These are phyloP conservation scores for Termitomyces sp. DNA, from an alignment of 768 basidiomycete genomes.

Conservation along the genomic window DNA sequence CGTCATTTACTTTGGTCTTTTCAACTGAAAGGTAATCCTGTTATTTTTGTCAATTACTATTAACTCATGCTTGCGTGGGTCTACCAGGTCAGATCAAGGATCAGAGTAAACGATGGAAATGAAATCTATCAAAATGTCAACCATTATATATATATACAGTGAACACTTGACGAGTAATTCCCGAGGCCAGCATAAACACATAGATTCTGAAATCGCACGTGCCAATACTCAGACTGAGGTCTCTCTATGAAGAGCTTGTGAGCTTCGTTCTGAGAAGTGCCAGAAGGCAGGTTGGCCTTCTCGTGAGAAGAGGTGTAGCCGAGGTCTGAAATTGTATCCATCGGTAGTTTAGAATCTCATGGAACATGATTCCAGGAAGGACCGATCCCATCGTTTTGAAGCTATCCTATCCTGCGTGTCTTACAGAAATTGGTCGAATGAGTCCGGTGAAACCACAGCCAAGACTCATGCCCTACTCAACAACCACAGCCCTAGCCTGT, in stretches of 20 bases:
- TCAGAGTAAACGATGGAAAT: too few species aligned
- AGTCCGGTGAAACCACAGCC: constrained; percentile 13
- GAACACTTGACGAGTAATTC: constrained; percentile 5
- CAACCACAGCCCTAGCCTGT: constrained; percentile 17
- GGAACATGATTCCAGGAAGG: neutral
- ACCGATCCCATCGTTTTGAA: constrained; percentile 23
- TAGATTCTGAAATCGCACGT: neutral
- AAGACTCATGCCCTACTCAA: constrained; percentile 23
- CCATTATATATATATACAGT: too few species aligned
- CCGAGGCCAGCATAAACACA: neutral
- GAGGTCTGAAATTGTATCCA: neutral
- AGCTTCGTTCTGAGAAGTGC: neutral
- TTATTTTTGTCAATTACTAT: neutral
- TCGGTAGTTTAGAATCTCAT: neutral
- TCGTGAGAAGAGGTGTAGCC: neutral
- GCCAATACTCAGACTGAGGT: neutral
- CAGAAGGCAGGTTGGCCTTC: neutral
- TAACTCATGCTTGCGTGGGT: neutral
- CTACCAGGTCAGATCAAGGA: neutral
- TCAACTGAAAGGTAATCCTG: neutral
- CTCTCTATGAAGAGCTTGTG: neutral
- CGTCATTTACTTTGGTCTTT: neutral
- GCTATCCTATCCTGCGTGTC: constrained; percentile 22
- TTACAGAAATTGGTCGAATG: constrained; percentile 17
- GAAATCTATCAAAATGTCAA: too few species aligned